Base-by-base conservation (phyloP, 2,329 filamentous ascomycete species). In the Trichoderma gracile region DNA sequence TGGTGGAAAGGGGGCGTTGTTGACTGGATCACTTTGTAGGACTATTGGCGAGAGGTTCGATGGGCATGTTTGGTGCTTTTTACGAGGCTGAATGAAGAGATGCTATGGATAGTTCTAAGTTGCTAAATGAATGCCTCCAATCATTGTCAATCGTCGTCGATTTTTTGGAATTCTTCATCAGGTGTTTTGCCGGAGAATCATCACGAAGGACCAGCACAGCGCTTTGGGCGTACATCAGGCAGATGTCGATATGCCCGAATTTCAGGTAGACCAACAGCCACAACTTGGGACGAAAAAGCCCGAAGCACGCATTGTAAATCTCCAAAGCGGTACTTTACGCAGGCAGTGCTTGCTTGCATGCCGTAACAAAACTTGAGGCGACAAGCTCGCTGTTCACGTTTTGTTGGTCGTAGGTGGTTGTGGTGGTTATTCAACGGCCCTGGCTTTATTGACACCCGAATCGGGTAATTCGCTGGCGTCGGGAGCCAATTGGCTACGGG, bases 391-490 rank as follows among this genome's bases (percentile, higher is more conserved):
- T 49, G 33, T 21, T 15, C 15, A 17, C 14, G 3, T n/a, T 38
- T 4, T 38, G 33, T 21, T 33, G 47, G 17, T 42, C 23, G 25
- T 27, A n/a, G n/a, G n/a, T 33, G 7, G 23, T 23, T 25, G 23
- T 40, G 21, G 65, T 63, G 46, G 67, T 5, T 69, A 67, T 71
- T 69, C 61, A 63, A 43, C n/a, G 53, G 12, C 33, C 33, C 57
- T 42, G 55, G 54, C 56, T 57, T 57, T 66, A 49, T 65, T 57
- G 57, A 66, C 63, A 61, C 50, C 63, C 50, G 25, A 61, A 66
- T 63, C 59, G 60, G 60, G 64, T 33, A 66, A 66, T 52, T 45
- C 10, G n/a, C 50, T 40, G 12, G 5, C 33, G 27, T 33, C 47
- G 42, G 27, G 47, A 57, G 19, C 60, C 23, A 43, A 56, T 33